Conservation (phyloP, 192 early-diverging fungal species). For the Mortierella hygrophila region DNA sequence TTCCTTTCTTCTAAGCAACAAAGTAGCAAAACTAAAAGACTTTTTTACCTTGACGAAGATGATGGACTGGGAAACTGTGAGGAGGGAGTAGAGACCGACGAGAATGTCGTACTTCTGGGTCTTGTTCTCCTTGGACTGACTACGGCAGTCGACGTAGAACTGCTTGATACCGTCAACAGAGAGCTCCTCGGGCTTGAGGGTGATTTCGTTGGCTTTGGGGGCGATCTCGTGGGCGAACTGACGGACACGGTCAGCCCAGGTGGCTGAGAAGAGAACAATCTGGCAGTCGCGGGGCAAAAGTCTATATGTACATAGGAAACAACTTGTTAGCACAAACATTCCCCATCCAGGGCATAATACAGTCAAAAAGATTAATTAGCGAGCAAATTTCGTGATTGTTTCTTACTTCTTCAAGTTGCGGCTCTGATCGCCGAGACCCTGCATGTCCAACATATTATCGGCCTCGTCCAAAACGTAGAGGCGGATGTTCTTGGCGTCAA, state of each 20-base stretch:
- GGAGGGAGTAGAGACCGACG: constrained; percentile 78
- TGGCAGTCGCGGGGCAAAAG: constrained; percentile 81
- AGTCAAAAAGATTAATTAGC: neutral
- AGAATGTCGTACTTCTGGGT: constrained; percentile 87
- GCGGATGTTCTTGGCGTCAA: constrained; percentile 73
- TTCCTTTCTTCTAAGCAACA: no score
- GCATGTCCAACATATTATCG: constrained; percentile 97
- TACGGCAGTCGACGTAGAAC: constrained; percentile 95
- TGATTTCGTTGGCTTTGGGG: constrained; percentile 88
- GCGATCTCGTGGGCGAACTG: constrained; percentile 86
- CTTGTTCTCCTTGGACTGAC: constrained; percentile 54
- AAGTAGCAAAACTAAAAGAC: neutral
- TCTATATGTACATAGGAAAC: constrained; percentile 36
- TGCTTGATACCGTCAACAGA: constrained; percentile 96
- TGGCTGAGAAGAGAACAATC: constrained; percentile 95
- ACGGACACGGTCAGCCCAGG: constrained; percentile 85
- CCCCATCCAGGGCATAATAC: neutral
- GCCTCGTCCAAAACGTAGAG: constrained; percentile 98
- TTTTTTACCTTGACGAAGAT: constrained; percentile 88
- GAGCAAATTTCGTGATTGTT: neutral
- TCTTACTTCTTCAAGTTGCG: constrained; percentile 83
- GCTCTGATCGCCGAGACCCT: constrained; percentile 89
- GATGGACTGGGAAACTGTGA: constrained; percentile 96
- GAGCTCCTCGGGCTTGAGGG: constrained; percentile 87
- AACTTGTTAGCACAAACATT: neutral